These are phyloP conservation scores for Trichopus zeylanicus DNA, from an alignment of 116 monocot genomes.

Conservation along the genomic window DNA sequence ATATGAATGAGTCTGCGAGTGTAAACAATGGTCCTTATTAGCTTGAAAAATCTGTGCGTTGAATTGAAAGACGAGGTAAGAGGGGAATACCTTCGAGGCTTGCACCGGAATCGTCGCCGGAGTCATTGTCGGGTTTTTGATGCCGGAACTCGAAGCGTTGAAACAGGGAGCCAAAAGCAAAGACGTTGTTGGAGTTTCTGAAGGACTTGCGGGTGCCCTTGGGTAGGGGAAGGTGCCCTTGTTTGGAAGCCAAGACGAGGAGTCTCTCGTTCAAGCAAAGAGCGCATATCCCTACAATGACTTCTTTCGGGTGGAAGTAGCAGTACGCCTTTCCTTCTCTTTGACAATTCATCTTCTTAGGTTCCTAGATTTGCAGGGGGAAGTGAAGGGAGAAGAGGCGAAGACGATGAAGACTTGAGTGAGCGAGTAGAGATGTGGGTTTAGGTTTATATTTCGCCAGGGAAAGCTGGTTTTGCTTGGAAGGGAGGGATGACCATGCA, in stretches of 20 bases:
- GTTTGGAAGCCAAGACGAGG: conserved; percentile 47
- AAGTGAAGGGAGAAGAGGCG: background rate
- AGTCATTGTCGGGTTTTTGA: background rate
- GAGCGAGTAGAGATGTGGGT: background rate
- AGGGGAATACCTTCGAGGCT: conserved; percentile 51
- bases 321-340: conserved; percentile 36
- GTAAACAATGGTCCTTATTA: too few species aligned
- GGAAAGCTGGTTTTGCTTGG: background rate
- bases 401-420: background rate
- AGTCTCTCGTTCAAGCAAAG: conserved; percentile 79
- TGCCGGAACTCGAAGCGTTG: conserved; percentile 22
- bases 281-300: conserved; percentile 60
- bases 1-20: conserved; percentile 59
- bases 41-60: too few species aligned
- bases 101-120: conserved; percentile 24
- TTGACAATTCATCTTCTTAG: conserved; percentile 27
- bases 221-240: conserved; percentile 13
- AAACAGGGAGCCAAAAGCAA: conserved; percentile 56
- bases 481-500: conserved; percentile 1
- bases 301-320: conserved; percentile 59
- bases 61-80: background rate
- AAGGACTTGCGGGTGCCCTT: conserved; percentile 12
- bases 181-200: conserved; percentile 28
- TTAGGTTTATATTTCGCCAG: background rate
- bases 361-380: background rate